Conservation (phyloP, 2,329 filamentous ascomycete species). For the Xylaria sp. region DNA sequence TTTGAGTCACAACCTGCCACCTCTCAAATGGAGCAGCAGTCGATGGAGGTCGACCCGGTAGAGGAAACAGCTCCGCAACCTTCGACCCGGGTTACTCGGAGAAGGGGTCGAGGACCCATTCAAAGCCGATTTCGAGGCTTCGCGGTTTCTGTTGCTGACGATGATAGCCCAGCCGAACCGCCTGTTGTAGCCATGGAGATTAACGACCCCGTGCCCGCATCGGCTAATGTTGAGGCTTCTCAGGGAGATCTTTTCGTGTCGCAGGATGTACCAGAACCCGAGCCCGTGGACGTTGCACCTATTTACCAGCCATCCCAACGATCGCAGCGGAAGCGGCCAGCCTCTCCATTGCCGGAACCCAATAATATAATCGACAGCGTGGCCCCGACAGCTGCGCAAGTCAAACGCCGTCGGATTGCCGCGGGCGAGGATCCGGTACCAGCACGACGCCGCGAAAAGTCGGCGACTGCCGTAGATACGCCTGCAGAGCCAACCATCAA, state of each 20-base stretch:
- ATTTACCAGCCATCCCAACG: slow-evolving; percentile 34
- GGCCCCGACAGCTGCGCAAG: slow-evolving; percentile 77
- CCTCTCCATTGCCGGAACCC: slow-evolving; percentile 54
- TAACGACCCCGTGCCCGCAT: slow-evolving; percentile 11
- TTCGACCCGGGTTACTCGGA: slow-evolving; percentile 39
- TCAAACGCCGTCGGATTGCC: slow-evolving; percentile 80
- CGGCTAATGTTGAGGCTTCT: slow-evolving; percentile 49
- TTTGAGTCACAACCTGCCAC: slow-evolving; percentile 53
- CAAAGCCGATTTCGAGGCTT: slow-evolving; percentile 78
- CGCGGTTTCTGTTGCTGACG: slow-evolving; percentile 54
- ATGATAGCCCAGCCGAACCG: slow-evolving; percentile 50
- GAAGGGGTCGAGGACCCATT: slow-evolving; percentile 54
- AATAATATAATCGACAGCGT: slow-evolving; percentile 75
- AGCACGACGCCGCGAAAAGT: slow-evolving; percentile 43
- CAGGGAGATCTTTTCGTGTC: slow-evolving; percentile 66
- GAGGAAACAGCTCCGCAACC: slow-evolving; percentile 27
- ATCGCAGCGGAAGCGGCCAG: slow-evolving; percentile 58
- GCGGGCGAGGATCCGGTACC: slow-evolving; percentile 61
- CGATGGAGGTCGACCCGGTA: slow-evolving; percentile 46
- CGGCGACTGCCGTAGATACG: slow-evolving; percentile 42
- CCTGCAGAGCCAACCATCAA: slow-evolving; percentile 49
- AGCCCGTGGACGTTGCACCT: slow-evolving; percentile 38
- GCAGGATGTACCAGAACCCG: slow-evolving; percentile 54
- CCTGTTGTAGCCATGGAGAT: slow-evolving; percentile 27
- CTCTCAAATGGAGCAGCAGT: slow-evolving; percentile 42